Conservation (phyloP, 2,329 filamentous ascomycete species). For the Pestalotiopsis sp. region DNA sequence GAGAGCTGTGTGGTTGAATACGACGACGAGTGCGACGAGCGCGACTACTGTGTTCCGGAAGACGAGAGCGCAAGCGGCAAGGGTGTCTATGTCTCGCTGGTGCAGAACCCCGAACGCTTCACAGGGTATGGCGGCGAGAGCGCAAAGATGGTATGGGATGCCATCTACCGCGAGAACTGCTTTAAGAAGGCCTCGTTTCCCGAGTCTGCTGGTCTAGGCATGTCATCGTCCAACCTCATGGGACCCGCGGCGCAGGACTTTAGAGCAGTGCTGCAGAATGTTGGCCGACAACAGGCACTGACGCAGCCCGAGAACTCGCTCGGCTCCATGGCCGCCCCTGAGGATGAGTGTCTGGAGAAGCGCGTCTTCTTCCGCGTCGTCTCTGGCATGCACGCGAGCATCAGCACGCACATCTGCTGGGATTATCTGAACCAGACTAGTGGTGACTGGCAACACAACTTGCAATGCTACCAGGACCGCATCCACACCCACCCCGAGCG, state of each 20-base stretch:
- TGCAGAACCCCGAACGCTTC: slow-evolving; percentile 93
- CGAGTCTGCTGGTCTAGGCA: slow-evolving; percentile 57
- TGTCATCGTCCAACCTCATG: slow-evolving; percentile 39
- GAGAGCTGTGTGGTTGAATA: slow-evolving; percentile 98
- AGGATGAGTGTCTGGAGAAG: slow-evolving; percentile 96
- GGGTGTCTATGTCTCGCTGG: slow-evolving; percentile 93
- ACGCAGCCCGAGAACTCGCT: slow-evolving; percentile 59
- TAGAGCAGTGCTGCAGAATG: slow-evolving; percentile 61
- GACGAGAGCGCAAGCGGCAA: slow-evolving; percentile 86
- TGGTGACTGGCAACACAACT: slow-evolving; percentile 88
- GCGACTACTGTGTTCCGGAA: slow-evolving; percentile 95
- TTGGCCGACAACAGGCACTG: slow-evolving; percentile 63
- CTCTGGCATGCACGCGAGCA: slow-evolving; percentile 97
- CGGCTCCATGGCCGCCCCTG: slow-evolving; percentile 67
- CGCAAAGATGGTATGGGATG: slow-evolving; percentile 90
- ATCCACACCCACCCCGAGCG: slow-evolving; percentile 85
- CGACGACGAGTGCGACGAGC: slow-evolving; percentile 94
- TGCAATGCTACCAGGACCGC: slow-evolving; percentile 85
- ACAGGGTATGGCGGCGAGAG: slow-evolving; percentile 90
- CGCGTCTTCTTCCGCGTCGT: slow-evolving; percentile 96
- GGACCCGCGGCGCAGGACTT: slow-evolving; percentile 64
- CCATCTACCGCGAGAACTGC: slow-evolving; percentile 97
- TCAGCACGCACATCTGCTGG: slow-evolving; percentile 94
- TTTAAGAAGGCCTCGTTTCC: slow-evolving; percentile 74
- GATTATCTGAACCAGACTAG: slow-evolving; percentile 95